phyloP scores from a whole-genome alignment of 2,329 filamentous ascomycete species.

The Scolecobasidium constrictum region DNA sequence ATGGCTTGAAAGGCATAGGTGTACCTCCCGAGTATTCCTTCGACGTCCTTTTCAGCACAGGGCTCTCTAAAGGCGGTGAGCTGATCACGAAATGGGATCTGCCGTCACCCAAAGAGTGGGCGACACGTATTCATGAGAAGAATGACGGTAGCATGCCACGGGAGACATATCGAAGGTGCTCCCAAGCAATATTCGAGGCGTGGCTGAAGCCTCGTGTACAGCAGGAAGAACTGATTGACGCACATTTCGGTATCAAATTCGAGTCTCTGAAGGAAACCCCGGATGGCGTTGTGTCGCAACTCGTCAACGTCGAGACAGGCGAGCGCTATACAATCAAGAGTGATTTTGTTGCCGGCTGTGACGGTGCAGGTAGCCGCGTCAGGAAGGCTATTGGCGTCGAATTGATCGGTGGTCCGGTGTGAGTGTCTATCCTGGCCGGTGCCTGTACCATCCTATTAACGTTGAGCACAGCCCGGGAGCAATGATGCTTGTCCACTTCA shows the following conservation, averaged over 20 bases:
- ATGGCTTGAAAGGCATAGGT: background rate
- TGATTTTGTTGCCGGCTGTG: conserved; percentile 19
- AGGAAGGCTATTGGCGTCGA: conserved; percentile 15
- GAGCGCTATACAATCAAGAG: conserved; percentile 14
- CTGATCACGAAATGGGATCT: background rate
- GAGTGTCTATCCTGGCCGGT: no score
- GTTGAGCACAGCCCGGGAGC: conserved; percentile 11
- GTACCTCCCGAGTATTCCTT: background rate
- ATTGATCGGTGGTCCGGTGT: conserved; percentile 19
- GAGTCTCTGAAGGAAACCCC: conserved; percentile 13
- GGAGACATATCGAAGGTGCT: conserved; percentile 23
- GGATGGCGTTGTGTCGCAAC: conserved; percentile 12
- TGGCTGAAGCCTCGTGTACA: conserved; percentile 21
- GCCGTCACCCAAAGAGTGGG: background rate
- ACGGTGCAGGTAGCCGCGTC: conserved; percentile 19
- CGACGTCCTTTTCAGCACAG: background rate
- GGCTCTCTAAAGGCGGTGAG: background rate
- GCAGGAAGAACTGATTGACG: conserved; percentile 16
- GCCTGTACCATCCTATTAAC: background rate
- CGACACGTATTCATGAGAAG: background rate
- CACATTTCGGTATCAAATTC: conserved; percentile 20
- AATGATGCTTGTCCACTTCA: conserved; percentile 22
- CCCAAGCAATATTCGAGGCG: conserved; percentile 23
- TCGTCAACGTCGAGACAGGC: conserved; percentile 13
- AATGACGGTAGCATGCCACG: conserved; percentile 15